A percentile compares a stretch with the other conserved stretches of the same genome.
Conservation (phyloP, 2,329 filamentous ascomycete species). For the Zasmidium citrigriseum region DNA sequence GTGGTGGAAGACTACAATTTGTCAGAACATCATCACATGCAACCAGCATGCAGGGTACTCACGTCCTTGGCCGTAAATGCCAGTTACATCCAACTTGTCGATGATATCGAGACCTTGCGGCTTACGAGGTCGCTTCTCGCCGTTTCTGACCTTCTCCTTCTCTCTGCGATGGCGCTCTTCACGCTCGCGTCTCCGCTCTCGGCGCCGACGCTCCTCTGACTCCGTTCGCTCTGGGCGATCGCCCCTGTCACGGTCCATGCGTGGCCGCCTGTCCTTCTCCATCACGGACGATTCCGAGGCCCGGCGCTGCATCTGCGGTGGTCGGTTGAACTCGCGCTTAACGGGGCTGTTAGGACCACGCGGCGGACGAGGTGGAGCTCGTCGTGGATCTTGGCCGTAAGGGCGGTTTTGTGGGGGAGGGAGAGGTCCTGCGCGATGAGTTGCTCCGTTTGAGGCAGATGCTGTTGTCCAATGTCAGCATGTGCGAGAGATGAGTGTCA, state of each 20-base stretch:
- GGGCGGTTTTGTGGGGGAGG: slow-evolving; percentile 60
- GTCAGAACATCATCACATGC: slow-evolving; percentile 10
- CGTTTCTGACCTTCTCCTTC: slow-evolving; percentile 41
- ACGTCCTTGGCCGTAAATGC: slow-evolving; percentile 92
- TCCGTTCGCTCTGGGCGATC: slow-evolving; percentile 32
- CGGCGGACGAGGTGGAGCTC: slow-evolving; percentile 40
- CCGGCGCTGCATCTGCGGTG: slow-evolving; percentile 61
- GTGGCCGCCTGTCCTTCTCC: slow-evolving; percentile 64
- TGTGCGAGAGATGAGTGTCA: not conserved
- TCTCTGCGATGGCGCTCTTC: slow-evolving; percentile 54
- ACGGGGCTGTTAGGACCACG: slow-evolving; percentile 44
- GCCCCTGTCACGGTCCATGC: slow-evolving; percentile 39
- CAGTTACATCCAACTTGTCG: slow-evolving; percentile 93
- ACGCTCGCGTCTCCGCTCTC: slow-evolving; percentile 47
- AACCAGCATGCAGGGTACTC: slow-evolving; percentile 45
- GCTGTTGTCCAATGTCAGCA: slow-evolving; percentile 1
- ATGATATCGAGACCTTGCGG: slow-evolving; percentile 75
- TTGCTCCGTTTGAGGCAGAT: slow-evolving; percentile 35
- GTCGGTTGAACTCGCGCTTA: slow-evolving; percentile 44
- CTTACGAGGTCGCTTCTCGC: slow-evolving; percentile 40
- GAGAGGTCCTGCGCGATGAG: slow-evolving; percentile 44
- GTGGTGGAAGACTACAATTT: slow-evolving; percentile 80
- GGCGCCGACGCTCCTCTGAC: slow-evolving; percentile 55
- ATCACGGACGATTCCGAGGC: slow-evolving; percentile 79
- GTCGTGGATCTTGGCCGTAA: slow-evolving; percentile 56